phyloP scores from a whole-genome alignment of 73 alveolate species.

The Paramecium sexaurelia region DNA sequence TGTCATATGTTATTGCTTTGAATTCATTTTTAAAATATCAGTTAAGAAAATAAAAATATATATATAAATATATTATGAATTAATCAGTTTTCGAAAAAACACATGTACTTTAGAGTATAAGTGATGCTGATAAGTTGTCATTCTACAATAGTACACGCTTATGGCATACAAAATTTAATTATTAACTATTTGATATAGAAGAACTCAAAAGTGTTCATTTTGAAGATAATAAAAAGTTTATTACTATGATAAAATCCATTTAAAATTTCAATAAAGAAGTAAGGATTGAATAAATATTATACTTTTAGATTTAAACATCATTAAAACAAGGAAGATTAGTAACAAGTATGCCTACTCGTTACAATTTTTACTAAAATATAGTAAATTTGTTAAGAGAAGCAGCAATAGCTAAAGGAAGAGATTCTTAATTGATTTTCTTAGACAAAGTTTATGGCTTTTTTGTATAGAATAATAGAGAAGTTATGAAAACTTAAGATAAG shows the following conservation, averaged over 20 bases:
- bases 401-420: neutral
- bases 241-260: neutral
- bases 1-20: conserved; percentile 36
- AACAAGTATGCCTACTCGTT: neutral
- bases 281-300: neutral
- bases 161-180: conserved; percentile 42
- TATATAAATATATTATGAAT: neutral
- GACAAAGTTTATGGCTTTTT: neutral
- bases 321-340: neutral
- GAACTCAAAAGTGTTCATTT: conserved; percentile 4
- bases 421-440: neutral
- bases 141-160: neutral
- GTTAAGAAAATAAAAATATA: neutral
- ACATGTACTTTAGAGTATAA: neutral
- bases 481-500: neutral
- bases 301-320: neutral
- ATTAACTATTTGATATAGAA: neutral
- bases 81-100: neutral
- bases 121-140: neutral
- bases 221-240: conserved; percentile 3
- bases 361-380: neutral
- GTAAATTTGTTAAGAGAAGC: conserved; percentile 45
- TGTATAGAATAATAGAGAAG: neutral
- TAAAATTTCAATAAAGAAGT: conserved; percentile 13
- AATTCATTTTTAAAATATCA: conserved; percentile 44